Evolutionary conservation across 192 early-diverging fungal genomes (phyloP), one percentile per base, ranked within the genome.

Genomic region (Backusella luteola): DNA sequence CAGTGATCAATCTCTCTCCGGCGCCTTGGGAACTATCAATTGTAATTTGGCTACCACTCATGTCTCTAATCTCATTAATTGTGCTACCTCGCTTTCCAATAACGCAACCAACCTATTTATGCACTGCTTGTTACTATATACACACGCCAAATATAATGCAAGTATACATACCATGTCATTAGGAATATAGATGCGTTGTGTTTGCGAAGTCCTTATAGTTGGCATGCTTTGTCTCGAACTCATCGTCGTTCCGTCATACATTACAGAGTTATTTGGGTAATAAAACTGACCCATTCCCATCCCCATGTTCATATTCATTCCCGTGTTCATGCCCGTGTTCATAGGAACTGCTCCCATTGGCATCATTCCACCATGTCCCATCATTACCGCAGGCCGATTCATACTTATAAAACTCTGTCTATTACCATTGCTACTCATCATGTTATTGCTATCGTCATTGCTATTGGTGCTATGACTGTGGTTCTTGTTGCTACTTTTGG

Each of bases 51-150:
- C 90, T 90, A 67, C 93, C 92, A 56, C 90, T 91, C 41, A 90
- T 82, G 63, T 91, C 90, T 73, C 93, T 90, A 73, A 94, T 94
- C 78, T 94, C 93, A 69, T 92, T 91, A 73, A 94, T 92, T 77
- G 92, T 92, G 32, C 86, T 86, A 29, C 96, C 96, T 23, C 91
- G 89, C 80, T 96, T 97, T 76, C 97, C 97, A 84, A 99, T 99
- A 74, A 99, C 94, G 74, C 93, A 94, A 17, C 97, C 97, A 56
- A 94, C 93, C 89, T 81, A 69, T 26, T 49, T 19, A 67, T 7
- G 32, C 2, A 53, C 3, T 8, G 2, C 21, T 67, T 35, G 12
- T 34, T 12, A 66, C 6, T n/a, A n/a, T 53, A 8, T 53, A 53
- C 49, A 19, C 32, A 32, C 32, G 32, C n/a, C 7, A 53, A 7